phyloP scores from a whole-genome alignment of 208 protist genomes.

The Leishmania tropica region DNA sequence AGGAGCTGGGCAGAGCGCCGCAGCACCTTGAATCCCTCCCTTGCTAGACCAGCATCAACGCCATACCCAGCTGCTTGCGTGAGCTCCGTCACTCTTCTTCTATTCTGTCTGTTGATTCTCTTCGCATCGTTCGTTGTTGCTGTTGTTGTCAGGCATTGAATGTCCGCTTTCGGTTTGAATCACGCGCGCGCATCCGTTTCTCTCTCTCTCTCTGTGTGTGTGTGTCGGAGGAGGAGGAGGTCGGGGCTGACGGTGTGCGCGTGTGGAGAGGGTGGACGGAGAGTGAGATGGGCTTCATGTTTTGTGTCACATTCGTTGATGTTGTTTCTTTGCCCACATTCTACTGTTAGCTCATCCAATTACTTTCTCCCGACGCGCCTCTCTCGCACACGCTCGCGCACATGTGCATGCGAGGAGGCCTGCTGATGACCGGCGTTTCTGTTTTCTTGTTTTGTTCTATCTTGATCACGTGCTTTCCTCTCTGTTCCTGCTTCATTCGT shows the following conservation, averaged over 20 bases:
- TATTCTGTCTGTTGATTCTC: no score
- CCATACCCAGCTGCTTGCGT: neutral
- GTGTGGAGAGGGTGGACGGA: neutral
- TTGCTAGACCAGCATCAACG: neutral
- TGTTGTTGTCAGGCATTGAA: no score
- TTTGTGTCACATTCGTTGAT: neutral
- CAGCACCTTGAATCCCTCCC: neutral
- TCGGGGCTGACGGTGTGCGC: neutral
- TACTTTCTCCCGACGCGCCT: neutral
- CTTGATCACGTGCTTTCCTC: neutral
- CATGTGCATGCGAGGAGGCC: neutral
- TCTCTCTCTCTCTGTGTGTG: neutral
- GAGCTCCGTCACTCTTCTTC: neutral
- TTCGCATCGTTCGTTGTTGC: no score
- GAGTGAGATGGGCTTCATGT: neutral
- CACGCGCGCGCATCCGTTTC: neutral
- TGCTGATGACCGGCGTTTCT: neutral
- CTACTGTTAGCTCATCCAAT: neutral
- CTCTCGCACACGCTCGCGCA: neutral
- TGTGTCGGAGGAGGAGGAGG: neutral
- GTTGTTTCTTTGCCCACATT: neutral
- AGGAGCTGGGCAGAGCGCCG: neutral
- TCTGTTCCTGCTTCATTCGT: no score
- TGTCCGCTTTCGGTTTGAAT: neutral
- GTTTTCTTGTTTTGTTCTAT: neutral